Percentiles rank a stretch among this genome's conserved stretches.
Evolutionary conservation across 108 stramenopile genomes (phyloP).

Genomic region (Fragilaria radians): DNA sequence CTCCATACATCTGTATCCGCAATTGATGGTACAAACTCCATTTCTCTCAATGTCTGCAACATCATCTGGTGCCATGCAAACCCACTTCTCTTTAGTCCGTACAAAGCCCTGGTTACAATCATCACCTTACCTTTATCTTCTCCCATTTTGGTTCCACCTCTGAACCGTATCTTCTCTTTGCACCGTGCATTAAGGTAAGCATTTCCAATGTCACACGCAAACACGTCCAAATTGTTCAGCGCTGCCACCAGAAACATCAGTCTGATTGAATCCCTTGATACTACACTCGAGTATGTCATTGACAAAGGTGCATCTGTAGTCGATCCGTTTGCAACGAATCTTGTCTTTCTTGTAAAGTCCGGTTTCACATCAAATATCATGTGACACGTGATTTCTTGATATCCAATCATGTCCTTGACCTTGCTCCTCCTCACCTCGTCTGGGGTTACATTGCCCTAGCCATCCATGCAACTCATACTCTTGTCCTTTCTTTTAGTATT

Average conservation of each 20-base stretch:
- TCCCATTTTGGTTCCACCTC: neutral
- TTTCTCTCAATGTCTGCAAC: neutral
- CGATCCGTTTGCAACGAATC: slow-evolving; percentile 43
- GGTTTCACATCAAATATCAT: slow-evolving; percentile 53
- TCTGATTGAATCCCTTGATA: slow-evolving; percentile 27
- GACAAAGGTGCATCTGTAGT: slow-evolving; percentile 14
- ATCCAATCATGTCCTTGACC: slow-evolving; percentile 8
- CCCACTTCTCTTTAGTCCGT: slow-evolving; percentile 25
- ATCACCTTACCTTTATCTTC: slow-evolving; percentile 14
- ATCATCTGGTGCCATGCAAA: slow-evolving; percentile 5
- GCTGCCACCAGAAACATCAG: slow-evolving; percentile 24
- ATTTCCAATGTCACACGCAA: slow-evolving; percentile 18
- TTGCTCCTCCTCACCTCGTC: slow-evolving; percentile 2
- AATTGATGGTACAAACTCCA: slow-evolving; percentile 13
- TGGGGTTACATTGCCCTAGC: slow-evolving; percentile 3
- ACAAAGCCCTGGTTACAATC: slow-evolving; percentile 28
- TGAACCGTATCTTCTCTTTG: slow-evolving; percentile 19
- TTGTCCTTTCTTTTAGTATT: slow-evolving; percentile 36
- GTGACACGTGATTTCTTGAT: slow-evolving; percentile 21
- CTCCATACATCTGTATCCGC: slow-evolving; percentile 37
- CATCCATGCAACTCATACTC: slow-evolving; percentile 29
- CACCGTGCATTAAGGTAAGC: slow-evolving; percentile 24
- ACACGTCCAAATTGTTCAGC: slow-evolving; percentile 13
- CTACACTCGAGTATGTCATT: slow-evolving; percentile 28
- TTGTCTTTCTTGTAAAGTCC: slow-evolving; percentile 30